phyloP scores from a whole-genome alignment of 23 red algal genomes.

The Gracilaria gracilis region DNA sequence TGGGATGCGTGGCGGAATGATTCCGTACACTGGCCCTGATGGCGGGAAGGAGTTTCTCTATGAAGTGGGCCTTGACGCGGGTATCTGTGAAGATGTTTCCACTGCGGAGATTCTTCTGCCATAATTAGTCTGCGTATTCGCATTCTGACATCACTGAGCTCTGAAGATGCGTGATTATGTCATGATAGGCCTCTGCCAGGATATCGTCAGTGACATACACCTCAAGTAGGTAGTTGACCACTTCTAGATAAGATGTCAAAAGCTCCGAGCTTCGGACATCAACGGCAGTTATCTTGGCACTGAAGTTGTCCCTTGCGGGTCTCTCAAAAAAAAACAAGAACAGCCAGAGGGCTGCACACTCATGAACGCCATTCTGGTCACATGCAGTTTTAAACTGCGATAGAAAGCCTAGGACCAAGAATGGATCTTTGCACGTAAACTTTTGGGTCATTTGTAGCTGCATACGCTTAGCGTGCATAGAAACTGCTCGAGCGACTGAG shows the following conservation, averaged over 20 bases:
- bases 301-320: background rate
- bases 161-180: background rate
- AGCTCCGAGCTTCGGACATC: too few relatives aligned
- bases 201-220: background rate
- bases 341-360: background rate
- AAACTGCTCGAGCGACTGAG: background rate
- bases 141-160: background rate
- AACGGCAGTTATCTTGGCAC: too few relatives aligned
- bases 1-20: too few relatives aligned
- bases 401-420: too few relatives aligned
- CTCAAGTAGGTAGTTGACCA: background rate
- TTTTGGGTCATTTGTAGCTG: background rate
- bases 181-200: background rate
- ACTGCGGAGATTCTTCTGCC: too few relatives aligned
- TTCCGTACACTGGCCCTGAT: conserved; percentile 1
- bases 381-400: background rate
- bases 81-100: too few relatives aligned
- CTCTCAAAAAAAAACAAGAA: conserved; percentile 5
- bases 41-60: background rate
- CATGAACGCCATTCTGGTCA: conserved; percentile 16
- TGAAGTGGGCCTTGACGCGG: background rate
- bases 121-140: too few relatives aligned
- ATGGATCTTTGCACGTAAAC: background rate
- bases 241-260: background rate
- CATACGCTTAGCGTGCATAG: background rate